phyloP scores from a whole-genome alignment of 192 early-diverging fungal species.

The Physocladia obscura region DNA sequence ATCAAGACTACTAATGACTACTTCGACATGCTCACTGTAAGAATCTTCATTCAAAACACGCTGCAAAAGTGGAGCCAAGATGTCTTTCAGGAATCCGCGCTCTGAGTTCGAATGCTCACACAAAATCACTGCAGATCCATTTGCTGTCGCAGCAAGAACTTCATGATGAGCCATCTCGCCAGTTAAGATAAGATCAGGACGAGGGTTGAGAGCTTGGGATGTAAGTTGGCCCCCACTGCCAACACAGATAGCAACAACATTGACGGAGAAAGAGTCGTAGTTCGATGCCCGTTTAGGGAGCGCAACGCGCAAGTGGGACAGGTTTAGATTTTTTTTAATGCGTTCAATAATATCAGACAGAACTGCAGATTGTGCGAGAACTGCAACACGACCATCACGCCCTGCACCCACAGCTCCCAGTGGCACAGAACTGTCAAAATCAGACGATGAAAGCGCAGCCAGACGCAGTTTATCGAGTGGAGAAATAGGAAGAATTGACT shows the following conservation, averaged over 20 bases:
- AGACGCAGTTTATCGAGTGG: conserved; percentile 56
- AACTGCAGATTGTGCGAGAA: conserved; percentile 51
- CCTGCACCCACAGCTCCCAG: conserved; percentile 59
- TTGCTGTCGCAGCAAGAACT: conserved; percentile 76
- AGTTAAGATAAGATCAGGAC: conserved; percentile 80
- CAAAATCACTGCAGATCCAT: conserved; percentile 79
- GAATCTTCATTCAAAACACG: conserved; percentile 46
- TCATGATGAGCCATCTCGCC: conserved; percentile 97
- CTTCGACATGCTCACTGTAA: conserved; percentile 47
- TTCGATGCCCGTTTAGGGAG: neutral
- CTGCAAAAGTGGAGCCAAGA: conserved; percentile 64
- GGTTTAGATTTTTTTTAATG: conserved; percentile 64
- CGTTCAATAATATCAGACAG: conserved; percentile 54
- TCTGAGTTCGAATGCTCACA: conserved; percentile 91
- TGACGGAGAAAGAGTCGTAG: conserved; percentile 45
- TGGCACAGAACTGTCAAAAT: too few relatives aligned
- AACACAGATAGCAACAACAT: conserved; percentile 86
- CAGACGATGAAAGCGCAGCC: neutral
- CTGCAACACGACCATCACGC: conserved; percentile 33
- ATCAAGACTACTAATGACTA: conserved; percentile 73
- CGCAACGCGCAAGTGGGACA: conserved; percentile 55
- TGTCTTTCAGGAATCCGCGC: conserved; percentile 73
- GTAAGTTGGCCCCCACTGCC: conserved; percentile 79
- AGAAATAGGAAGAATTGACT: conserved; percentile 17
- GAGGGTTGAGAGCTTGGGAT: conserved; percentile 44